phyloP scores from a whole-genome alignment of 352 stramenopile species.

The Pythium vanterpoolii region DNA sequence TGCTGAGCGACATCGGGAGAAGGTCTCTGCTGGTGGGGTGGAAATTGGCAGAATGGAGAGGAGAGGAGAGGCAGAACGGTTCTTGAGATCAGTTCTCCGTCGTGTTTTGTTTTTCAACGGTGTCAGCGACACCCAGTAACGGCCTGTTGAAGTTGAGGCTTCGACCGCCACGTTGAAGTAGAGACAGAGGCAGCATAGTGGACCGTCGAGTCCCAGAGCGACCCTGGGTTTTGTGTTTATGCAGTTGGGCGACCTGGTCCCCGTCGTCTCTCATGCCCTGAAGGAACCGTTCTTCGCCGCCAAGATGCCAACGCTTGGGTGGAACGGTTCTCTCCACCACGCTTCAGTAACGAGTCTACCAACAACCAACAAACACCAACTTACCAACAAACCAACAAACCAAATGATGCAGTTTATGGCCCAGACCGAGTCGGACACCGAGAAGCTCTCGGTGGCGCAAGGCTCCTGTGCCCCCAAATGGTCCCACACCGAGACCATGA shows the following conservation, averaged over 20 bases:
- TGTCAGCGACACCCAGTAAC: not conserved
- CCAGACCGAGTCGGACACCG: slow-evolving; percentile 10
- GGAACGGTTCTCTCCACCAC: not conserved
- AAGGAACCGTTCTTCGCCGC: not conserved
- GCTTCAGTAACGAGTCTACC: not conserved
- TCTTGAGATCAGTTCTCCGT: not conserved
- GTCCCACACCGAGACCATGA: slow-evolving; percentile 30
- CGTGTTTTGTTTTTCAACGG: not conserved
- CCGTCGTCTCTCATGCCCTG: too few relatives aligned
- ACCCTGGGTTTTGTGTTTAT: not conserved
- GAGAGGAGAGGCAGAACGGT: not conserved
- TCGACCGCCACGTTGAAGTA: not conserved
- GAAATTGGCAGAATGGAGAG: not conserved
- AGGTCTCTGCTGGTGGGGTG: too few relatives aligned
- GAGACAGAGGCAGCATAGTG: too few relatives aligned
- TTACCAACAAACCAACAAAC: not conserved
- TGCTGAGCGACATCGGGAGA: slow-evolving; percentile 31
- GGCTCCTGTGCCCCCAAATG: slow-evolving; percentile 26
- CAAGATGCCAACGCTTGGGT: not conserved
- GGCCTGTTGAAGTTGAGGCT: slow-evolving; percentile 1
- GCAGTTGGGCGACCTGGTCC: too few relatives aligned
- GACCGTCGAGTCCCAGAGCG: not conserved
- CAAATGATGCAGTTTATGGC: slow-evolving; percentile 24
- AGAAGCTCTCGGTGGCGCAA: slow-evolving; percentile 25
- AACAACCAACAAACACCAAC: not conserved